Conservation (phyloP, 2,329 filamentous ascomycete species). For the Hymenoscyphus albidus region DNA sequence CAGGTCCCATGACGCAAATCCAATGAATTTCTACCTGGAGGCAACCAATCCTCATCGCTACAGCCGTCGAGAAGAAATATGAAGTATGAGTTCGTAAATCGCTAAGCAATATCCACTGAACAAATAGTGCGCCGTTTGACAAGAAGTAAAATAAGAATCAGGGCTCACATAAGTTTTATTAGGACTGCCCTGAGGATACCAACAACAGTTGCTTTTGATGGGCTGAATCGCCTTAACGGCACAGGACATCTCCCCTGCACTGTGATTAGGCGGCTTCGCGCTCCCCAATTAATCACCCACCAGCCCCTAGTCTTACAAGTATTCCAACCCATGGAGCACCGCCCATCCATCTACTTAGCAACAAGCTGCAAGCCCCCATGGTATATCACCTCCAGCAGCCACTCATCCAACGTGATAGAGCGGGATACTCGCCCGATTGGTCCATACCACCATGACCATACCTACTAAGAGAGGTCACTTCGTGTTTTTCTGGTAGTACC, state of each 20-base stretch:
- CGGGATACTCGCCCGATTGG: too few species aligned
- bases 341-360: too few species aligned
- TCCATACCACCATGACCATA: too few species aligned
- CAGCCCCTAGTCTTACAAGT: too few species aligned
- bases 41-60: conserved; percentile 61
- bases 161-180: neutral
- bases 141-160: neutral
- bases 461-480: too few species aligned
- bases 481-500: too few species aligned
- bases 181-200: neutral
- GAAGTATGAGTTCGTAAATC: neutral
- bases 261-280: neutral
- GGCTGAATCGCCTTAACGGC: neutral
- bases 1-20: conserved; percentile 15
- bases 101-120: neutral
- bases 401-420: too few species aligned
- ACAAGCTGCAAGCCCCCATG: too few species aligned
- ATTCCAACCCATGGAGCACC: too few species aligned
- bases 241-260: neutral
- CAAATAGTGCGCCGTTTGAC: neutral
- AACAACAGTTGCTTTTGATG: neutral
- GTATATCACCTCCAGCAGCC: too few species aligned
- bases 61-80: neutral
- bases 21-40: conserved; percentile 45
- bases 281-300: too few species aligned